These are phyloP conservation scores for Solanum bulbocastanum DNA, from an alignment of 257 asterid species.

Conservation along the genomic window DNA sequence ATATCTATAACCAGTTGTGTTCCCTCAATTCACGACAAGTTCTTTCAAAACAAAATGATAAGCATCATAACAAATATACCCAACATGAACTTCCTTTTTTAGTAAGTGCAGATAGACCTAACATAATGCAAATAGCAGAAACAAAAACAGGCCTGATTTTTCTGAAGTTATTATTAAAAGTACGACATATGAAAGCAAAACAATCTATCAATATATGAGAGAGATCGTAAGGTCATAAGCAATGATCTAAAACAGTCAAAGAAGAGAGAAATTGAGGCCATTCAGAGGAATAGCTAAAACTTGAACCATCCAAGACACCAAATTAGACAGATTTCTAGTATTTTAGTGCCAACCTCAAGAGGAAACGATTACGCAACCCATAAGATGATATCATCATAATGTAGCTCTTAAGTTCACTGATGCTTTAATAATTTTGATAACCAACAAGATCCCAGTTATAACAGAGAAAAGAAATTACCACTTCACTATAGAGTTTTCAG, in stretches of 20 bases:
- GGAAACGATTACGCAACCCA: not conserved
- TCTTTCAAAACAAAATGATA: not conserved
- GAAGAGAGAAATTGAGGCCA: not conserved
- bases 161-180: not conserved
- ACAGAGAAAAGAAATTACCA: conserved; percentile 32
- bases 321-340: not conserved
- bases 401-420: not conserved
- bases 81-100: not conserved
- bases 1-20: not conserved
- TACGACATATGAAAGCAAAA: not conserved
- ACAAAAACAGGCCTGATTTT: not conserved
- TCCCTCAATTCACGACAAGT: not conserved
- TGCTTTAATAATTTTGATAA: not conserved
- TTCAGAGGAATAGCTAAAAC: not conserved
- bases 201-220: not conserved
- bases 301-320: not conserved
- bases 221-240: not conserved
- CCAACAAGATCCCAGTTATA: not conserved
- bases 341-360: not conserved
- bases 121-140: not conserved
- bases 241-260: not conserved
- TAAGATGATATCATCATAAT: not conserved
- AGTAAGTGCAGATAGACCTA: not conserved
- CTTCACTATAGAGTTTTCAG: conserved; percentile 42
- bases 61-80: not conserved